Percentiles rank a stretch among this genome's conserved stretches.
Evolutionary conservation across 495 filamentous ascomycete genomes (phyloP).

Genomic region (Bryoglossum gracile): DNA sequence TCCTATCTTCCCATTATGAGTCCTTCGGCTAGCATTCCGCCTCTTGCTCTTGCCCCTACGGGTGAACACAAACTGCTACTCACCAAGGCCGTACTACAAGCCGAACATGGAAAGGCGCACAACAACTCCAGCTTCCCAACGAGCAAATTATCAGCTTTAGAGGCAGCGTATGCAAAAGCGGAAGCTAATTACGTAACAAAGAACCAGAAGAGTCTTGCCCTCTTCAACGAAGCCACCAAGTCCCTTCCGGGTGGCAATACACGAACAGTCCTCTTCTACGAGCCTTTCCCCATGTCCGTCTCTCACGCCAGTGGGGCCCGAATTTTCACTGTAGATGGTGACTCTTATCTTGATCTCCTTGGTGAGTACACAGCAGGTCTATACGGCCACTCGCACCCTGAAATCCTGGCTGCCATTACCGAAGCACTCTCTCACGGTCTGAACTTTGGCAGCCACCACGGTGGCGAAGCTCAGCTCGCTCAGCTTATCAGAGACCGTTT

Average conservation of each 20-base stretch:
- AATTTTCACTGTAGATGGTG: too few species aligned
- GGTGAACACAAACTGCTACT: too few species aligned
- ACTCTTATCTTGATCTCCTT: slow-evolving; percentile 40
- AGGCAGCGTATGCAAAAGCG: background rate
- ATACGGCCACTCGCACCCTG: slow-evolving; percentile 44
- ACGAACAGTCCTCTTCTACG: slow-evolving; percentile 46
- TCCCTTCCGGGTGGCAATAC: slow-evolving; percentile 56
- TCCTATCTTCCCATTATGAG: too few species aligned
- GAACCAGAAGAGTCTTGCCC: slow-evolving; percentile 31
- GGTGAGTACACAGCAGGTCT: slow-evolving; percentile 48
- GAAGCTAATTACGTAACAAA: slow-evolving; percentile 8
- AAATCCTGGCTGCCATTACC: slow-evolving; percentile 32
- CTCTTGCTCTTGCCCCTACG: too few species aligned
- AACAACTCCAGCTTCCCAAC: too few species aligned
- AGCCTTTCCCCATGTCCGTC: slow-evolving; percentile 39
- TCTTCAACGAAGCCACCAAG: slow-evolving; percentile 32
- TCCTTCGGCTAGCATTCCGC: too few species aligned
- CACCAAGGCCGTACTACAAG: too few species aligned
- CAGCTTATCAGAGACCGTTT: slow-evolving; percentile 19
- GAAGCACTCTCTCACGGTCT: slow-evolving; percentile 24
- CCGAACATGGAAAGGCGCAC: too few species aligned
- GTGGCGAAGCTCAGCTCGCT: slow-evolving; percentile 28
- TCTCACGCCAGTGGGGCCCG: slow-evolving; percentile 14
- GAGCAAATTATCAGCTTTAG: too few species aligned
- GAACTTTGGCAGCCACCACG: slow-evolving; percentile 29